phyloP scores from a whole-genome alignment of 1,139 yeast species.

The Saccharomyces hybrid region DNA sequence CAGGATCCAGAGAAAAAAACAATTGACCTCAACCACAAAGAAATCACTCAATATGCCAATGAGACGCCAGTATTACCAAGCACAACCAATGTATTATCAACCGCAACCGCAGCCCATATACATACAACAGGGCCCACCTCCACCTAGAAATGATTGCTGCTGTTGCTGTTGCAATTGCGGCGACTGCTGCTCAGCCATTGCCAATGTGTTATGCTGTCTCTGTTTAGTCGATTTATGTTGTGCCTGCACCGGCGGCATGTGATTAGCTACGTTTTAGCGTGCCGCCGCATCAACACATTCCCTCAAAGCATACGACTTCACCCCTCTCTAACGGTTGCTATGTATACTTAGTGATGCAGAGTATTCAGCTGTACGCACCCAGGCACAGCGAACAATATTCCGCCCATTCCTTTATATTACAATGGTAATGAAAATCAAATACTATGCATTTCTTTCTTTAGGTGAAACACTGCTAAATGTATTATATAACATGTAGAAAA shows the following conservation, averaged over 20 bases:
- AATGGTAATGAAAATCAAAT: too few relatives aligned
- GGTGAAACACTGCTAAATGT: background rate
- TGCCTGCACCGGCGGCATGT: background rate
- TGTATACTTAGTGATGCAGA: background rate
- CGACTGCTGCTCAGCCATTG: conserved; percentile 5
- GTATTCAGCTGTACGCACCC: background rate
- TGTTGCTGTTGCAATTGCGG: conserved; percentile 2
- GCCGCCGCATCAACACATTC: too few relatives aligned
- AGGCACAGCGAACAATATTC: background rate
- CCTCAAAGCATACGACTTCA: too few relatives aligned
- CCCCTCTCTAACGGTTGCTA: too few relatives aligned
- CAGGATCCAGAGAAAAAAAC: too few relatives aligned
- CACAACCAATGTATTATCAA: conserved; percentile 1
- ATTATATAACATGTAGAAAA: too few relatives aligned
- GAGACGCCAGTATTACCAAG: background rate
- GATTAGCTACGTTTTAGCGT: too few relatives aligned
- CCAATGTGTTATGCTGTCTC: conserved; percentile 8
- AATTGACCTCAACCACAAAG: background rate
- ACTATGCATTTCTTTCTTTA: background rate
- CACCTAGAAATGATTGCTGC: conserved; percentile 1
- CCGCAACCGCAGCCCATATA: conserved; percentile 9
- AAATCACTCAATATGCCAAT: background rate
- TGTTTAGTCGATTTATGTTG: conserved; percentile 4
- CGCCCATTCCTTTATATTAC: background rate
- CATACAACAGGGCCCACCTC: conserved; percentile 10